Evolutionary conservation across 1,284 basidiomycete species (phyloP).

Genomic region (Cryptococcus deneoformans): DNA sequence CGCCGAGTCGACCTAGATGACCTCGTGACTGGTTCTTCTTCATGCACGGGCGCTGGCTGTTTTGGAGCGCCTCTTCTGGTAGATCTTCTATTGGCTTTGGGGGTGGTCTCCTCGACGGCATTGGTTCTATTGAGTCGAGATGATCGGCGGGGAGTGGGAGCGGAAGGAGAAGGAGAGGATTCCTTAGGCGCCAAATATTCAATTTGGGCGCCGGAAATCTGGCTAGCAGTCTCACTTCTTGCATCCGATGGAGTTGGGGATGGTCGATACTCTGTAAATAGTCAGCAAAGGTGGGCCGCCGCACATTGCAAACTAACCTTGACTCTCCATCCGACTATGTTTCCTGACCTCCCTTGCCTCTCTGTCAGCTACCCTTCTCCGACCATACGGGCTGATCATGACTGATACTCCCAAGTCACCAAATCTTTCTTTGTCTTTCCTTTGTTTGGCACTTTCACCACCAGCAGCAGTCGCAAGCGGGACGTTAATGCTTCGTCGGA

Average conservation of each 20-base stretch:
- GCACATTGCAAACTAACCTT: constrained; percentile 13
- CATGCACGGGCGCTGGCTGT: constrained; percentile 9
- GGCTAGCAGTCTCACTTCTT: constrained; percentile 12
- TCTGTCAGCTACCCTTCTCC: constrained; percentile 34
- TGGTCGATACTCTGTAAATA: constrained; percentile 11
- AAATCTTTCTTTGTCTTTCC: constrained; percentile 29
- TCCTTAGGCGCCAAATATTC: constrained; percentile 9
- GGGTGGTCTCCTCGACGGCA: constrained; percentile 23
- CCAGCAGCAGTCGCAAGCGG: constrained; percentile 42
- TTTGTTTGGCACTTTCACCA: constrained; percentile 25
- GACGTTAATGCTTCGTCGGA: constrained; percentile 43
- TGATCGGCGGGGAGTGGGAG: constrained; percentile 34
- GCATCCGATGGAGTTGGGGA: constrained; percentile 18
- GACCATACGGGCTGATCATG: constrained; percentile 48
- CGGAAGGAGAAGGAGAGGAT: constrained; percentile 14
- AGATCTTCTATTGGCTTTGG: constrained; percentile 13
- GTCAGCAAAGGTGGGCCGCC: neutral
- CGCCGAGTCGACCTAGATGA: constrained; percentile 17
- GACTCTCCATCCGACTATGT: constrained; percentile 7
- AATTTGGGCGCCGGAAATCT: constrained; percentile 11
- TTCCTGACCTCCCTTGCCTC: constrained; percentile 26
- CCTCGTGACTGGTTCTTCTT: constrained; percentile 11
- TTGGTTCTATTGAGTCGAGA: constrained; percentile 23
- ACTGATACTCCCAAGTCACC: constrained; percentile 33
- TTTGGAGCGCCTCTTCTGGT: constrained; percentile 17